These are phyloP conservation scores for Peronosclerospora sorghi DNA, from an alignment of 352 stramenopile species.

Conservation along the genomic window DNA sequence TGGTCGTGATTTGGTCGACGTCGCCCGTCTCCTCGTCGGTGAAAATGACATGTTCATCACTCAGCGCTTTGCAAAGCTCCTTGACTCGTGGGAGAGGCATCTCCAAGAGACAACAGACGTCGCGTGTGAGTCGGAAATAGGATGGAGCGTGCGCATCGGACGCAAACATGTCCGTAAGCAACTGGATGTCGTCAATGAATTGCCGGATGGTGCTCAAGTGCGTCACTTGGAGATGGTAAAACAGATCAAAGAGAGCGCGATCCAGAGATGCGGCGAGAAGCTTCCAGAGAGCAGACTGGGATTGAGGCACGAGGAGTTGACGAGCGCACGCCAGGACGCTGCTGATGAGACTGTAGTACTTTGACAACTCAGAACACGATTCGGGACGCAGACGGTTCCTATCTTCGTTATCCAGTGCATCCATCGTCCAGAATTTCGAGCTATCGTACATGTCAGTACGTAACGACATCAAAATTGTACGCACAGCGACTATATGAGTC, in stretches of 20 bases:
- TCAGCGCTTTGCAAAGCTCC: slow-evolving; percentile 38
- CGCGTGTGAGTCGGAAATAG: slow-evolving; percentile 36
- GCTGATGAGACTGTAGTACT: slow-evolving; percentile 20
- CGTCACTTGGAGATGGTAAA: slow-evolving; percentile 12
- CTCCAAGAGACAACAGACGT: slow-evolving; percentile 33
- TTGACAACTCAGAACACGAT: slow-evolving; percentile 25
- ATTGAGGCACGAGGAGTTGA: slow-evolving; percentile 18
- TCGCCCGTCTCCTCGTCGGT: neutral
- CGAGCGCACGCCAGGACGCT: slow-evolving; percentile 16
- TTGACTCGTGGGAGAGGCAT: slow-evolving; percentile 26
- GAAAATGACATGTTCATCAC: slow-evolving; percentile 11
- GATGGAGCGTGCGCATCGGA: slow-evolving; percentile 19
- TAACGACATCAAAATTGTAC: too few species aligned
- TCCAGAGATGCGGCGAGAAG: slow-evolving; percentile 27
- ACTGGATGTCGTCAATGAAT: slow-evolving; percentile 31
- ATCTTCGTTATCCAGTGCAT: slow-evolving; percentile 6
- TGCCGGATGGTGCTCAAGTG: slow-evolving; percentile 23
- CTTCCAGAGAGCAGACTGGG: slow-evolving; percentile 22
- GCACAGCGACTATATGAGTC: slow-evolving; percentile 4
- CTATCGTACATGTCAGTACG: too few species aligned
- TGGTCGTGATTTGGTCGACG: slow-evolving; percentile 56
- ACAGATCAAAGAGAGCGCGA: slow-evolving; percentile 23
- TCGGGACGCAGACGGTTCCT: slow-evolving; percentile 4
- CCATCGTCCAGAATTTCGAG: neutral
- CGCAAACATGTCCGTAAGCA: slow-evolving; percentile 26